Base-by-base conservation (phyloP, 192 early-diverging fungal genomes). In the Geranomyces variabilis region DNA sequence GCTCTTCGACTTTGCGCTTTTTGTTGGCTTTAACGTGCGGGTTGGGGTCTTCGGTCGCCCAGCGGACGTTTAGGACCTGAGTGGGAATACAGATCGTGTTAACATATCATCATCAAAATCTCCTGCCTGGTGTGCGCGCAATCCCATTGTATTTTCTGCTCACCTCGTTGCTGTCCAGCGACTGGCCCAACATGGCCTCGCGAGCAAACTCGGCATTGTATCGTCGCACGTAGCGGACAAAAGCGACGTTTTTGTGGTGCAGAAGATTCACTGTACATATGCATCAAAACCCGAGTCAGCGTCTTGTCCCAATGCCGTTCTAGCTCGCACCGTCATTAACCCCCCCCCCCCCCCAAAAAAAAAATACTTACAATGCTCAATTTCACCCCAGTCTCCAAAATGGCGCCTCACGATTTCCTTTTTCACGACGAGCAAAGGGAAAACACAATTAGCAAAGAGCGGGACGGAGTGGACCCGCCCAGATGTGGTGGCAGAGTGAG, bases 11-110 rank as follows among this genome's bases (percentile, higher is more conserved):
- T 62, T 86, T 86, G 9, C 83, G 74, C 61, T 88, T 88, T 63
- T 84, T 83, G 30, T 80, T 71, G 21, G 74, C 75, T 64, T 86
- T 80, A 46, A 75, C 73, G 61, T 73, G 64, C 36, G 90, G 90
- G 78, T 92, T 91, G 5, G 91, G 91, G 73, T 93, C 90, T 66
- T 93, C 92, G 1, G 85, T 90, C 0, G 93, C 93, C 93, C 93
- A 95, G 51, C 93, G 84, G 31, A 88, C 83, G 69, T 88, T 86
- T 19, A 89, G 70, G 63, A 88, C 70, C 72, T 81, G 68, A 26
- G 44, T 47, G 7, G 2, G 15, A 26, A 26, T 29, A 53, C 4
- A 53, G 19, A 47, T 47, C 46, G 46, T n/a, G 46, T 47, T 13
- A 47, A 19, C 19, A 10, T 19, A 13, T 47, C 19, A 47, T 19